These are phyloP conservation scores for Pichia sp. DNA, from an alignment of 1,139 yeast species.

Conservation along the genomic window DNA sequence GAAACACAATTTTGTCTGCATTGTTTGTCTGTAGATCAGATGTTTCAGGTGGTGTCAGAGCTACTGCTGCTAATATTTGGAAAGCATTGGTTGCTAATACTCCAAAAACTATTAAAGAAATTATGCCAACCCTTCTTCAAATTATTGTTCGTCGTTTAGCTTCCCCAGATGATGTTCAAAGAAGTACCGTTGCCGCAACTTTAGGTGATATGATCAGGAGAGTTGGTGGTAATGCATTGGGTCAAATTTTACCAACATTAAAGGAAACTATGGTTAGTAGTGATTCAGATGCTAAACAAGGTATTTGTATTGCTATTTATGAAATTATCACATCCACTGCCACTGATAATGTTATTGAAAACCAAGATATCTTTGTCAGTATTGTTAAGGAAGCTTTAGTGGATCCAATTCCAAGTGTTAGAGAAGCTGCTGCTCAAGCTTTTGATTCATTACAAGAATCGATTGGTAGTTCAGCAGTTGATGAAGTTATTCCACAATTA, in stretches of 20 bases:
- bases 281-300: conserved; percentile 83
- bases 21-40: conserved; percentile 93
- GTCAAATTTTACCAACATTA: conserved; percentile 80
- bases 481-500: conserved; percentile 80
- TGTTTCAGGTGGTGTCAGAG: conserved; percentile 78
- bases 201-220: conserved; percentile 93
- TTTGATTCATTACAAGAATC: conserved; percentile 80
- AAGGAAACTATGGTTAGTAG: conserved; percentile 55
- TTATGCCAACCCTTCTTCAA: conserved; percentile 74
- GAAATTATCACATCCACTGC: conserved; percentile 78
- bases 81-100: conserved; percentile 93
- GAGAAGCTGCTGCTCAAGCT: conserved; percentile 88
- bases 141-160: conserved; percentile 81
- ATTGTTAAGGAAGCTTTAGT: conserved; percentile 76
- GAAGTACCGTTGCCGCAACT: conserved; percentile 88
- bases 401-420: conserved; percentile 64
- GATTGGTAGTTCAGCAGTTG: conserved; percentile 81
- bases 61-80: conserved; percentile 95
- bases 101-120: conserved; percentile 92
- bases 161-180: conserved; percentile 66
- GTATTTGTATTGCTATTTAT: conserved; percentile 88
- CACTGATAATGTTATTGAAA: conserved; percentile 53
- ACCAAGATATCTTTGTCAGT: conserved; percentile 62
- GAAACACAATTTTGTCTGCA: conserved; percentile 78
- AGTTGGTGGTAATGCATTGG: conserved; percentile 84